These are phyloP conservation scores for Colletotrichum acutatum DNA, from an alignment of 2,329 filamentous ascomycete species.

Conservation along the genomic window DNA sequence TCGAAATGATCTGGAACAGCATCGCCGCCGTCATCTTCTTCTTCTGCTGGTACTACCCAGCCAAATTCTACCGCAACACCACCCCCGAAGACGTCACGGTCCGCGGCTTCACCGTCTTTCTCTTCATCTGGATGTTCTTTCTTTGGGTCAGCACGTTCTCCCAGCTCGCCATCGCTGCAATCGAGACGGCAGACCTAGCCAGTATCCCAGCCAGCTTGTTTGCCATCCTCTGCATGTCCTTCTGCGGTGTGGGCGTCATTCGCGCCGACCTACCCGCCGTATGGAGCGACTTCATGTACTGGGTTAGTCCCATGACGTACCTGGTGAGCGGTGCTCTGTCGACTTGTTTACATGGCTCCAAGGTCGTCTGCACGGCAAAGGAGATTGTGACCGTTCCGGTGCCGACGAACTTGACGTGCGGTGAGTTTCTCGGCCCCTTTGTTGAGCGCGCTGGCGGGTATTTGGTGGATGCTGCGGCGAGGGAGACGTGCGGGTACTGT, in stretches of 20 bases:
- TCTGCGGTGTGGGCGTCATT: constrained; percentile 36
- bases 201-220: constrained; percentile 33
- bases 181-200: constrained; percentile 33
- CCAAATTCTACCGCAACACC: constrained; percentile 71
- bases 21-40: constrained; percentile 73
- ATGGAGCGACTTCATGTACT: constrained; percentile 39
- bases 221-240: constrained; percentile 34
- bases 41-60: constrained; percentile 77
- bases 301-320: constrained; percentile 43
- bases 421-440: constrained; percentile 32
- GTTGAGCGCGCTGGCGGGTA: constrained; percentile 29
- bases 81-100: constrained; percentile 24
- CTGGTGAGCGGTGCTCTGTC: constrained; percentile 42
- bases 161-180: constrained; percentile 33
- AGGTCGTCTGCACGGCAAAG: constrained; percentile 31
- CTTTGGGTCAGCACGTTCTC: constrained; percentile 37
- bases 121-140: constrained; percentile 37
- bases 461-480: constrained; percentile 42
- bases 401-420: constrained; percentile 32
- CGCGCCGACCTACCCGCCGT: constrained; percentile 31
- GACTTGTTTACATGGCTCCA: constrained; percentile 38
- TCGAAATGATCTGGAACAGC: constrained; percentile 78
- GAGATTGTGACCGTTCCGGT: constrained; percentile 35
- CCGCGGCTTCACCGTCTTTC: constrained; percentile 33
- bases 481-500: constrained; percentile 57